Conservation (phyloP, 1,284 basidiomycete genomes). For the Sporisorium scitamineum region DNA sequence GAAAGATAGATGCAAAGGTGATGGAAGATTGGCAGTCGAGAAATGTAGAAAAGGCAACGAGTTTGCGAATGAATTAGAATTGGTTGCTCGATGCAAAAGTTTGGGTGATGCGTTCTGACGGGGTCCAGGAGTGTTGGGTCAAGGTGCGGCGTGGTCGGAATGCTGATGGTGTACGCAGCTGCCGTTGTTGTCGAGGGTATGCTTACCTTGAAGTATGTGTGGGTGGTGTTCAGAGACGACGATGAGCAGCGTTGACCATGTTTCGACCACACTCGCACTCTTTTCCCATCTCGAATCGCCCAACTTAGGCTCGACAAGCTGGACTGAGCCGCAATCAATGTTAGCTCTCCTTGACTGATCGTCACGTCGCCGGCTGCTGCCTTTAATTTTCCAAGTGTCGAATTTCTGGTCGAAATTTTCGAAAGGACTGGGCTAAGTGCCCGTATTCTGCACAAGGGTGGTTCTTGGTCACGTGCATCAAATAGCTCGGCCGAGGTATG, state of each 20-base stretch:
- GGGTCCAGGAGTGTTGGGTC: not conserved
- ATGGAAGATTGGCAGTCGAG: not conserved
- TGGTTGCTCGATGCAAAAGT: slow-evolving; percentile 1
- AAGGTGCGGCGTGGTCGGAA: not conserved
- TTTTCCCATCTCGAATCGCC: not conserved
- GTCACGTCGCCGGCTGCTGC: too few relatives aligned
- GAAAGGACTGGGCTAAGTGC: too few relatives aligned
- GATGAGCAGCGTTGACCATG: slow-evolving; percentile 25
- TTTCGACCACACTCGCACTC: slow-evolving; percentile 14
- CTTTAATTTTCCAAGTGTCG: too few relatives aligned
- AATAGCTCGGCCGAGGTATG: too few relatives aligned
- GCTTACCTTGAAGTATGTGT: slow-evolving; percentile 52
- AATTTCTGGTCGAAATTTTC: too few relatives aligned
- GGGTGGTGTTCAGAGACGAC: slow-evolving; percentile 42
- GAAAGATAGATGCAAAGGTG: not conserved
- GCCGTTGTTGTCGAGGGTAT: slow-evolving; percentile 21
- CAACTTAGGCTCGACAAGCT: too few relatives aligned
- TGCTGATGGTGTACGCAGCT: slow-evolving; percentile 6
- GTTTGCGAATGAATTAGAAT: slow-evolving; percentile 24
- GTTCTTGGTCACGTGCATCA: too few relatives aligned
- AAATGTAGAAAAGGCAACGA: not conserved
- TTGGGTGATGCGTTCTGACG: not conserved
- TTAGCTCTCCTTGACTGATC: slow-evolving; percentile 3
- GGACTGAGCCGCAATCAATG: not conserved
- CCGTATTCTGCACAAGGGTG: too few relatives aligned